phyloP scores from a whole-genome alignment of 345 rosid species.

The Murraya paniculata region DNA sequence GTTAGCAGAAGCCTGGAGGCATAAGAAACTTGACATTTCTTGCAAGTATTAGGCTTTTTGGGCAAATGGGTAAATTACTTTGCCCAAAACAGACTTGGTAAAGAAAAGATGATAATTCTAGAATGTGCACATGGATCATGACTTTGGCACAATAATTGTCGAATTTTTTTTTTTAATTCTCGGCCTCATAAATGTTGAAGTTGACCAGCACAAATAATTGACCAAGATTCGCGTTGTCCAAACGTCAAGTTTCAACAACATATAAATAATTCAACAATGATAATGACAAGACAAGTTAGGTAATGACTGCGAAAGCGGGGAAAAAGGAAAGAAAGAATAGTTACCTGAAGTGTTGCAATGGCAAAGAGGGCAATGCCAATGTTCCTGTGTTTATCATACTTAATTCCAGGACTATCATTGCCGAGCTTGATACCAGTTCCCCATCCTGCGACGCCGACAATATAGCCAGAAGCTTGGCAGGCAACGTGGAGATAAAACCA shows the following conservation, averaged over 20 bases:
- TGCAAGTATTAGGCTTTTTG: not conserved
- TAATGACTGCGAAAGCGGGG: not conserved
- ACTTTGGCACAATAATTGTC: not conserved
- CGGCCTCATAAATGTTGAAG: not conserved
- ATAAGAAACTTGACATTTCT: not conserved
- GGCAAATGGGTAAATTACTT: not conserved
- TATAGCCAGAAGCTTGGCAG: conserved; percentile 73
- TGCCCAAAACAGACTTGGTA: not conserved
- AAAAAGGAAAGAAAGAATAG: not conserved
- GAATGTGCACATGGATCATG: not conserved
- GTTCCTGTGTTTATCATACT: conserved; percentile 49
- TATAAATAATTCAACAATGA: too few relatives aligned
- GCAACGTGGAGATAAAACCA: conserved; percentile 86
- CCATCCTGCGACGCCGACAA: conserved; percentile 81
- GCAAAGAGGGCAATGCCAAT: conserved; percentile 69
- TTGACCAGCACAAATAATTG: not conserved
- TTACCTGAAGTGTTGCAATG: conserved; percentile 80
- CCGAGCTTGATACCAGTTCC: conserved; percentile 83
- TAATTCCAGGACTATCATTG: conserved; percentile 40
- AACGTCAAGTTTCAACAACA: not conserved
- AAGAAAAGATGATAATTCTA: not conserved
- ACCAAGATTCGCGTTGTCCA: not conserved
- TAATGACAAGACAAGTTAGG: not conserved
- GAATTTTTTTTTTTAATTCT: not conserved
- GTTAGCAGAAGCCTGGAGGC: not conserved